Percentiles rank a stretch among this genome's conserved stretches.
These are phyloP conservation scores for Paraleonurus japonicus DNA, from an alignment of 257 asterid genomes.

Conservation along the genomic window DNA sequence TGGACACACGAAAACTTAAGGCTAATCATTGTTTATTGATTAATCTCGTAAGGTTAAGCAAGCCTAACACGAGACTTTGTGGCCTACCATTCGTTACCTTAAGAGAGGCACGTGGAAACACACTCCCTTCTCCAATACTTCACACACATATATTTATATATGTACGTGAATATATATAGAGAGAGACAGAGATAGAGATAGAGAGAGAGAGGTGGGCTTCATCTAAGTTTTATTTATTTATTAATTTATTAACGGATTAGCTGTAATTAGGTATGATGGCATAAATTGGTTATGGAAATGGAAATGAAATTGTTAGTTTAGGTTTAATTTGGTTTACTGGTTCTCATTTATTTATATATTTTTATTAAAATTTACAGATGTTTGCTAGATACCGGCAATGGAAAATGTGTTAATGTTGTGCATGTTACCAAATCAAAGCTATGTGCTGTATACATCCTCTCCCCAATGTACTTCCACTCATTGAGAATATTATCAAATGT, in stretches of 20 bases:
- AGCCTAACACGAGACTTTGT: slow-evolving; percentile 18
- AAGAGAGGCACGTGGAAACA: slow-evolving; percentile 28
- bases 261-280: not conserved
- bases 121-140: not conserved
- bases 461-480: not conserved
- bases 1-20: slow-evolving; percentile 22
- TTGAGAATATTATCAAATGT: not conserved
- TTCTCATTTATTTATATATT: not conserved
- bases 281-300: not conserved
- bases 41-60: not conserved
- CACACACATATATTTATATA: not conserved
- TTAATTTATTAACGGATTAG: not conserved
- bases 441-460: not conserved
- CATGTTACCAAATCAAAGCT: not conserved
- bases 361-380: not conserved
- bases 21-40: slow-evolving; percentile 7
- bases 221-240: not conserved
- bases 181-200: not conserved
- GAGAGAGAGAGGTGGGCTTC: not conserved
- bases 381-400: not conserved
- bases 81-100: not conserved
- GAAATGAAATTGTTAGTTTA: not conserved
- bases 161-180: not conserved
- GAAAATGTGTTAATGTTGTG: not conserved
- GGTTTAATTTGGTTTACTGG: not conserved